Evolutionary conservation across 2,329 filamentous ascomycete species (phyloP).

Genomic region (Apiospora aurea): DNA sequence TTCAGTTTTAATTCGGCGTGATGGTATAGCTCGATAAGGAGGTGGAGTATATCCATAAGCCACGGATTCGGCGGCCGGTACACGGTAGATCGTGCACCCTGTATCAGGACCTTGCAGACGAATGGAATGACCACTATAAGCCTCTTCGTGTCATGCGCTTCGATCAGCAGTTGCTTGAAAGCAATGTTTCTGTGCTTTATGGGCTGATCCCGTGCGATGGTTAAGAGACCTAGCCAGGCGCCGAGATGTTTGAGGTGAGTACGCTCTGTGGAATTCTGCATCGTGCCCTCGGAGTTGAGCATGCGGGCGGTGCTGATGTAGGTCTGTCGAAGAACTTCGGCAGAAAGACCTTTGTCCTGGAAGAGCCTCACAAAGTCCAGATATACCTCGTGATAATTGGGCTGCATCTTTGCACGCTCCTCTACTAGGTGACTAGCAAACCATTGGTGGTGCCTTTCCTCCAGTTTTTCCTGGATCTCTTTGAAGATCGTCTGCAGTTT

Average conservation of each 20-base stretch:
- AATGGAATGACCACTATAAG: slow-evolving; percentile 94
- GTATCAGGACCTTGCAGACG: slow-evolving; percentile 92
- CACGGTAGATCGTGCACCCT: slow-evolving; percentile 83
- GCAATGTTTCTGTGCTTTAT: slow-evolving; percentile 97
- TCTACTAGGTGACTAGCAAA: slow-evolving; percentile 95
- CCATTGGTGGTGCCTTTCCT: slow-evolving; percentile 89
- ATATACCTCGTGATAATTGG: slow-evolving; percentile 95
- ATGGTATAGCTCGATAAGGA: slow-evolving; percentile 93
- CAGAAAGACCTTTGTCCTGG: slow-evolving; percentile 79
- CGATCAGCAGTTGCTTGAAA: slow-evolving; percentile 93
- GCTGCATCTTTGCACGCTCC: slow-evolving; percentile 94
- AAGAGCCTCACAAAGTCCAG: slow-evolving; percentile 87
- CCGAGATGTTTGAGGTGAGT: slow-evolving; percentile 92
- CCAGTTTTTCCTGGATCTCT: slow-evolving; percentile 80
- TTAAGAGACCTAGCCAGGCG: slow-evolving; percentile 91
- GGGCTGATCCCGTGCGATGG: slow-evolving; percentile 90
- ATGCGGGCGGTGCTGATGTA: slow-evolving; percentile 86
- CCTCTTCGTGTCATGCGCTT: slow-evolving; percentile 91
- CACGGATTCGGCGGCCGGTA: slow-evolving; percentile 97
- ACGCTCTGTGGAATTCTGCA: slow-evolving; percentile 84
- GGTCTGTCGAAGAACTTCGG: slow-evolving; percentile 90
- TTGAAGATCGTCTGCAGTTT: slow-evolving; percentile 85
- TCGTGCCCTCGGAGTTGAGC: slow-evolving; percentile 87
- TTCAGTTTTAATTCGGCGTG: slow-evolving; percentile 94
- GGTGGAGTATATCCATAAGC: slow-evolving; percentile 93